Evolutionary conservation across 106 monocot genomes (phyloP).

Genomic region (Dendrobium officinale): DNA sequence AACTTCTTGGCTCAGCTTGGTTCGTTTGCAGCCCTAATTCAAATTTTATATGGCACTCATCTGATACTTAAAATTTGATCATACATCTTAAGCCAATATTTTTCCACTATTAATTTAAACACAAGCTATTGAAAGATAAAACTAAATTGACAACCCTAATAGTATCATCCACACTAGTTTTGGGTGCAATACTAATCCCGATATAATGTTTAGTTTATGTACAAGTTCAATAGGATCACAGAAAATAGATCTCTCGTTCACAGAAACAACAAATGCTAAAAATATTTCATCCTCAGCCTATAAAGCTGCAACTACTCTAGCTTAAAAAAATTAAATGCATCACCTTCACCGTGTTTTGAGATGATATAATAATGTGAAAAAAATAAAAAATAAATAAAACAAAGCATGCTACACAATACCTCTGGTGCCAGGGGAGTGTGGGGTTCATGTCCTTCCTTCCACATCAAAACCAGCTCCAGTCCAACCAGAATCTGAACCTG

Average conservation of each 20-base stretch:
- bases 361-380: not conserved
- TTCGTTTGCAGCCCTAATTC: too few relatives aligned
- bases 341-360: not conserved
- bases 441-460: constrained; percentile 32
- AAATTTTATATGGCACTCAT: not conserved
- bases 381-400: not conserved
- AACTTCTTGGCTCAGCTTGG: too few relatives aligned
- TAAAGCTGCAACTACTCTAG: too few relatives aligned
- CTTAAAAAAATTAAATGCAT: too few relatives aligned
- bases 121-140: too few relatives aligned
- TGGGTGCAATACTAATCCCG: too few relatives aligned
- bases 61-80: too few relatives aligned
- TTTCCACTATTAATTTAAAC: too few relatives aligned
- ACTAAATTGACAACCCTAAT: not conserved
- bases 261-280: not conserved
- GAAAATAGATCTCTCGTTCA: not conserved
- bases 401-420: not conserved
- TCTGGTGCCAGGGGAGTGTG: not conserved
- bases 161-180: not conserved
- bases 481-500: constrained; percentile 66
- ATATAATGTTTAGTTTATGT: not conserved
- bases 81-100: too few relatives aligned
- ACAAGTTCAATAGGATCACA: not conserved
- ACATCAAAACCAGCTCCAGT: constrained; percentile 98
- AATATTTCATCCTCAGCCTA: not conserved